phyloP scores from a whole-genome alignment of 306 rosid species.

The Cicer judaicum region DNA sequence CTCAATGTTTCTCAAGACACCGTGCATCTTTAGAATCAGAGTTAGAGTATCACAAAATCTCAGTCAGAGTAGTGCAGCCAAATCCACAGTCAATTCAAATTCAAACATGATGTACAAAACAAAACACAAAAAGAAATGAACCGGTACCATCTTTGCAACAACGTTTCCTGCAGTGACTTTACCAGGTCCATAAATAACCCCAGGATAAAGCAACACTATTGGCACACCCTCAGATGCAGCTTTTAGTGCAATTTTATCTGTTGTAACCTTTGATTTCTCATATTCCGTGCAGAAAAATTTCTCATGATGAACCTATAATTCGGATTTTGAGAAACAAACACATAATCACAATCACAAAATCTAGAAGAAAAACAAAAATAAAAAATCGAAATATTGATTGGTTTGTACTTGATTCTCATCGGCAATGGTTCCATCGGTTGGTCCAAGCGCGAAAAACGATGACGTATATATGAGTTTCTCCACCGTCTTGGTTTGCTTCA shows the following conservation, averaged over 20 bases:
- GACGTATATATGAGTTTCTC: constrained; percentile 82
- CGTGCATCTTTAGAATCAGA: too few species aligned
- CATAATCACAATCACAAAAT: not conserved
- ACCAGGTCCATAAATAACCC: constrained; percentile 88
- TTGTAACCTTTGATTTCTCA: constrained; percentile 78
- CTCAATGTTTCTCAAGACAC: too few species aligned
- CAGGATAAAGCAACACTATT: constrained; percentile 75
- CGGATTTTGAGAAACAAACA: constrained; percentile 10
- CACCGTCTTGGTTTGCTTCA: constrained; percentile 67
- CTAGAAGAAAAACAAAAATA: not conserved
- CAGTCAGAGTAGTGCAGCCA: too few species aligned
- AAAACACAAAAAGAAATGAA: not conserved
- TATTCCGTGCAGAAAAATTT: constrained; percentile 84
- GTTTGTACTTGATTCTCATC: constrained; percentile 71
- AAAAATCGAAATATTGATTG: not conserved
- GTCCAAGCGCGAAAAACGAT: constrained; percentile 85
- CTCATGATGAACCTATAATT: constrained; percentile 71
- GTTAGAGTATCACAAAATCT: too few species aligned
- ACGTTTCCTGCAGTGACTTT: constrained; percentile 86
- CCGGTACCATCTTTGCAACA: constrained; percentile 67
- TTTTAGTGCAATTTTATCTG: constrained; percentile 74
- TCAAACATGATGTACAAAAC: not conserved
- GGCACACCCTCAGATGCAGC: constrained; percentile 79
- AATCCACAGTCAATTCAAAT: too few species aligned
- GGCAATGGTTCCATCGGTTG: constrained; percentile 71